phyloP scores from a whole-genome alignment of 345 rosid genomes.

The Salix arbutifolia region DNA sequence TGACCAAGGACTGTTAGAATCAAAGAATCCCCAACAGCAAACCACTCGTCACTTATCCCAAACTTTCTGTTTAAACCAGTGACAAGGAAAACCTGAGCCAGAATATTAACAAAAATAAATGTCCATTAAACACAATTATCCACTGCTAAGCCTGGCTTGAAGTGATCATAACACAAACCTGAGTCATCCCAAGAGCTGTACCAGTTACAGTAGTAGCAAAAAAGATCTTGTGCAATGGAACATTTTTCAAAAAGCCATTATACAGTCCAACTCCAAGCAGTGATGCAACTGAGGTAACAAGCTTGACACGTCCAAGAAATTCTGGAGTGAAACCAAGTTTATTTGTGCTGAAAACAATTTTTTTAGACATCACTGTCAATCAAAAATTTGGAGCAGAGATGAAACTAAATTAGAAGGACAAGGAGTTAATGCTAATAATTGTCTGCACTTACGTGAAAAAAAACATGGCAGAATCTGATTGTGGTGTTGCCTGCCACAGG shows the following conservation, averaged over 20 bases:
- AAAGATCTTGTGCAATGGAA: constrained; percentile 76
- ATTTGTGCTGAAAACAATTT: constrained; percentile 60
- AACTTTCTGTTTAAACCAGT: constrained; percentile 72
- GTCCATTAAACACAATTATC: not conserved
- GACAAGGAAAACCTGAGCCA: constrained; percentile 73
- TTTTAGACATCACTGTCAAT: constrained; percentile 11
- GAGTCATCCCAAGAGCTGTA: constrained; percentile 91
- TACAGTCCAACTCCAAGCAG: constrained; percentile 85
- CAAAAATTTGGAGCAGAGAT: constrained; percentile 2
- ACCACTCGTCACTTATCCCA: constrained; percentile 94
- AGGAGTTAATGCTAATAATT: not conserved
- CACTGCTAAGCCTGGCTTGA: not conserved
- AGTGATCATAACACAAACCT: constrained; percentile 42
- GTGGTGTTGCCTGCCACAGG: constrained; percentile 99
- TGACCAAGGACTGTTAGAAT: constrained; percentile 85
- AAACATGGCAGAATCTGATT: constrained; percentile 95
- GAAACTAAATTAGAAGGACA: constrained; percentile 2
- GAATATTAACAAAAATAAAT: not conserved
- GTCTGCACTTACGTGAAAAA: constrained; percentile 71
- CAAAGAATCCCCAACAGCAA: constrained; percentile 92
- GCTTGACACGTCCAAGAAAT: constrained; percentile 88
- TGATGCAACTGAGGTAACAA: constrained; percentile 87
- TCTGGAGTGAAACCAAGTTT: constrained; percentile 95
- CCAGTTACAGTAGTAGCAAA: constrained; percentile 66
- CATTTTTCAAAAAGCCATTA: constrained; percentile 85